These are phyloP conservation scores for Penicillium brevicompactum DNA, from an alignment of 2,329 filamentous ascomycete species.

Conservation along the genomic window DNA sequence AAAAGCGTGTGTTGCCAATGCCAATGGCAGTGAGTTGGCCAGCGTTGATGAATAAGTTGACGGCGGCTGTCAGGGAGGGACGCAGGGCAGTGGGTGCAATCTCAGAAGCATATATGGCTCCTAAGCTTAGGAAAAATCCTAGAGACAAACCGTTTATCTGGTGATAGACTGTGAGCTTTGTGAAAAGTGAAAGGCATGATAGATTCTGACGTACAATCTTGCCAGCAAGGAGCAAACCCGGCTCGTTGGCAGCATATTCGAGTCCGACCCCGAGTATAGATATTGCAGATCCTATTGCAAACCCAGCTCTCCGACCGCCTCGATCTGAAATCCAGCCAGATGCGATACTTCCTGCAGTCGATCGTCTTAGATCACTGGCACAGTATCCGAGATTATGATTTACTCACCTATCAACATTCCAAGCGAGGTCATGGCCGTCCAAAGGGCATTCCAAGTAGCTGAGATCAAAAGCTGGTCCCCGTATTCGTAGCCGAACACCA, in stretches of 20 bases:
- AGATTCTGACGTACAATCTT: not conserved
- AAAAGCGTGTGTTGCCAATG: constrained; percentile 1
- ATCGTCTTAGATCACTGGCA: not conserved
- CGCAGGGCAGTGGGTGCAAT: not conserved
- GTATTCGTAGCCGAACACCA: constrained; percentile 9
- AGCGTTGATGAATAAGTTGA: constrained; percentile 7
- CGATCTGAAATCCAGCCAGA: constrained; percentile 4
- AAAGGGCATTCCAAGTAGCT: constrained; percentile 10
- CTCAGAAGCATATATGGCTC: not conserved
- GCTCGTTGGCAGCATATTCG: constrained; percentile 3
- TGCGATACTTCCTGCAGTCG: not conserved
- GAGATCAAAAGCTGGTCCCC: constrained; percentile 7
- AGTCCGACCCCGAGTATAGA: constrained; percentile 1
- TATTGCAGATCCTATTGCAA: not conserved
- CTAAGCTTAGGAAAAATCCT: not conserved
- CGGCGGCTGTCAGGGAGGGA: constrained; percentile 1
- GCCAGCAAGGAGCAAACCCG: not conserved
- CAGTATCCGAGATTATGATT: not conserved
- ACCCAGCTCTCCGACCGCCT: not conserved
- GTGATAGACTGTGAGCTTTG: not conserved
- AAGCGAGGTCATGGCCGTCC: constrained; percentile 12
- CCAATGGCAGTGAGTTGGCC: constrained; percentile 3
- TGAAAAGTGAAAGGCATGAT: not conserved
- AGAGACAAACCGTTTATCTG: constrained; percentile 1
- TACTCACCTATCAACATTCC: constrained; percentile 1